Evolutionary conservation across 805 yeast genomes (phyloP).

Genomic region (Lipomyces kockii): DNA sequence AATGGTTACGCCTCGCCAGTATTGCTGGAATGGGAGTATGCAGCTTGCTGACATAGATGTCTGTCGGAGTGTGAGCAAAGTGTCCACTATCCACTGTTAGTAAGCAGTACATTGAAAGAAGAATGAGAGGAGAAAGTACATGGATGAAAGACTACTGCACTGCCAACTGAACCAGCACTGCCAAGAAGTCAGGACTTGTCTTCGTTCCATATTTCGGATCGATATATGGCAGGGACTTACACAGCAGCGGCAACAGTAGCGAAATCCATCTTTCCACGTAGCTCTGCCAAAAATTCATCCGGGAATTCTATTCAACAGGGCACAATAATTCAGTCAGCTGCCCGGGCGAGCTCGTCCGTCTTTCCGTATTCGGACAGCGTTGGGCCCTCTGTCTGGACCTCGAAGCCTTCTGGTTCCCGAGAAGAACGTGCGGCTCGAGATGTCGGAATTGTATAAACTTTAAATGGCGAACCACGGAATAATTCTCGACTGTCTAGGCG

Average conservation of each 20-base stretch:
- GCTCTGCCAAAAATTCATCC: neutral
- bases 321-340: neutral
- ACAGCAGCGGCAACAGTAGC: slow-evolving; percentile 30
- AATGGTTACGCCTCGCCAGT: slow-evolving; percentile 47
- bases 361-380: too few species aligned
- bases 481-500: too few species aligned
- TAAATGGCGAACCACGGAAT: too few species aligned
- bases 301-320: neutral
- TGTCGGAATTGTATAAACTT: too few species aligned
- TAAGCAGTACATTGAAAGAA: neutral
- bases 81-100: slow-evolving; percentile 24
- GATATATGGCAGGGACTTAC: slow-evolving; percentile 11
- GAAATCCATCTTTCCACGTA: slow-evolving; percentile 18
- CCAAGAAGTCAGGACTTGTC: neutral
- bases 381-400: too few species aligned
- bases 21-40: slow-evolving; percentile 28
- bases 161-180: slow-evolving; percentile 34
- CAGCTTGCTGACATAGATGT: slow-evolving; percentile 20
- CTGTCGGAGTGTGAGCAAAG: slow-evolving; percentile 30
- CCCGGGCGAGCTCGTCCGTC: too few species aligned
- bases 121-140: slow-evolving; percentile 9
- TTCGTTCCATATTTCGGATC: neutral
- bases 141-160: slow-evolving; percentile 34
- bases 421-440: too few species aligned
- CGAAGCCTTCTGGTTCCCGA: too few species aligned